Conservation (phyloP, 2,329 filamentous ascomycete species). For the Lasiodiplodia sp. region DNA sequence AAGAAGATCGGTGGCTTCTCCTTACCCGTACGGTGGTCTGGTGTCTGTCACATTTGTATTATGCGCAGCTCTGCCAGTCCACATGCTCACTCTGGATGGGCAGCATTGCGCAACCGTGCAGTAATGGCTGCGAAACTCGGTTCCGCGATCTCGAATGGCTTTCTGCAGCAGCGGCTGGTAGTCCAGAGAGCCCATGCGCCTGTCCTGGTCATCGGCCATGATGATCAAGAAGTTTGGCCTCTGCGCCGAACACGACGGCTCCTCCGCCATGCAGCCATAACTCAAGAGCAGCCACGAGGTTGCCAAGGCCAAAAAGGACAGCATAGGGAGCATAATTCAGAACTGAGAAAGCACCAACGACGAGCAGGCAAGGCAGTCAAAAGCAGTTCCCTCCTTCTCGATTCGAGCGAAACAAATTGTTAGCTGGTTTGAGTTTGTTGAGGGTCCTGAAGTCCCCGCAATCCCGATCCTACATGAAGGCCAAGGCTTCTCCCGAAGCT, state of each 20-base stretch:
- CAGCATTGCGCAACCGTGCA: conserved; percentile 73
- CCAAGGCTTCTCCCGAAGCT: no score
- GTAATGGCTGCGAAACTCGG: conserved; percentile 67
- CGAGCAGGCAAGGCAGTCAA: not conserved
- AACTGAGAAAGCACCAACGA: not conserved
- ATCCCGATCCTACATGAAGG: no score
- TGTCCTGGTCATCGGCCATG: conserved; percentile 72
- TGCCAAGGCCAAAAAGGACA: not conserved
- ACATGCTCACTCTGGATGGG: conserved; percentile 69
- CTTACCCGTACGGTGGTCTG: conserved; percentile 57
- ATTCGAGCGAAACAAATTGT: not conserved
- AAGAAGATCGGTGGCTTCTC: conserved; percentile 35
- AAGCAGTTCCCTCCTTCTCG: not conserved
- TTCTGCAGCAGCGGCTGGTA: conserved; percentile 67
- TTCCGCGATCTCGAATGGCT: conserved; percentile 65
- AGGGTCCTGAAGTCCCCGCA: no score
- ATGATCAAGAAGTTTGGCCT: conserved; percentile 69
- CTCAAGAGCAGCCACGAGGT: not conserved
- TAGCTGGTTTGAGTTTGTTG: no score
- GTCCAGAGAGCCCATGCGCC: conserved; percentile 65
- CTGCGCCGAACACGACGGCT: not conserved
- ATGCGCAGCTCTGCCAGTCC: conserved; percentile 71
- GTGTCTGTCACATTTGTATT: conserved; percentile 74
- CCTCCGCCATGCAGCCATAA: not conserved
- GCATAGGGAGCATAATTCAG: not conserved